A percentile compares a stretch with the other conserved stretches of the same genome.
These are phyloP conservation scores for Mycosphaerella arachidis DNA, from an alignment of 2,329 filamentous ascomycete species.

Conservation along the genomic window DNA sequence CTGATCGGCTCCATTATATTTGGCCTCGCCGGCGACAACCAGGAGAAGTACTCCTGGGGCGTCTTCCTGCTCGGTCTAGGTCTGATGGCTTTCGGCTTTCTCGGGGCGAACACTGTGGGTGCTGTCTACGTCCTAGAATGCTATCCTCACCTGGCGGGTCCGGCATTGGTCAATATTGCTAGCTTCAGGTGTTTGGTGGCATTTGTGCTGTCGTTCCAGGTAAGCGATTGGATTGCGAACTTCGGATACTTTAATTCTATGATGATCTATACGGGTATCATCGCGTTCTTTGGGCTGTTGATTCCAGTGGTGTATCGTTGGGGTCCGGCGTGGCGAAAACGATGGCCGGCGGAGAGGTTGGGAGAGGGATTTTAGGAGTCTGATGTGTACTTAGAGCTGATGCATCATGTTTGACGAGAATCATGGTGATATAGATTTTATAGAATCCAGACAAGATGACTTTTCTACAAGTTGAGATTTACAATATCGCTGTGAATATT, in stretches of 20 bases:
- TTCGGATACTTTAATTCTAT: conserved; percentile 28
- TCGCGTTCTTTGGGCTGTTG: conserved; percentile 22
- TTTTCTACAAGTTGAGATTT: too few relatives aligned
- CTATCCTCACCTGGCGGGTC: conserved; percentile 32
- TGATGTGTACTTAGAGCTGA: neutral
- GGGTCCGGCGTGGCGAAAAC: conserved; percentile 19
- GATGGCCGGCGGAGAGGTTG: conserved; percentile 19
- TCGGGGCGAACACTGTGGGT: conserved; percentile 29
- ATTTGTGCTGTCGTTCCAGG: conserved; percentile 28
- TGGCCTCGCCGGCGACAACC: conserved; percentile 24
- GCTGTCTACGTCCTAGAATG: conserved; percentile 32
- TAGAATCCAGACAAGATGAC: neutral
- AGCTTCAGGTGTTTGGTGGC: conserved; percentile 30
- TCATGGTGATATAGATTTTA: neutral
- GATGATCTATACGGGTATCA: conserved; percentile 28
- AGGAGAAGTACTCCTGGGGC: conserved; percentile 22
- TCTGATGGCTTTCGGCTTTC: conserved; percentile 30
- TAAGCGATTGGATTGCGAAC: conserved; percentile 27
- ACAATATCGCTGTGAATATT: too few relatives aligned
- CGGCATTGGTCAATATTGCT: conserved; percentile 31
- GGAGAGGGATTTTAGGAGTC: neutral
- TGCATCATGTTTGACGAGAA: neutral
- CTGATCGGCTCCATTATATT: conserved; percentile 27
- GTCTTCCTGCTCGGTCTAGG: conserved; percentile 28
- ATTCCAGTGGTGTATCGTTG: conserved; percentile 27